These are phyloP conservation scores for Podila minutissima DNA, from an alignment of 192 early-diverging fungal species.

Conservation along the genomic window DNA sequence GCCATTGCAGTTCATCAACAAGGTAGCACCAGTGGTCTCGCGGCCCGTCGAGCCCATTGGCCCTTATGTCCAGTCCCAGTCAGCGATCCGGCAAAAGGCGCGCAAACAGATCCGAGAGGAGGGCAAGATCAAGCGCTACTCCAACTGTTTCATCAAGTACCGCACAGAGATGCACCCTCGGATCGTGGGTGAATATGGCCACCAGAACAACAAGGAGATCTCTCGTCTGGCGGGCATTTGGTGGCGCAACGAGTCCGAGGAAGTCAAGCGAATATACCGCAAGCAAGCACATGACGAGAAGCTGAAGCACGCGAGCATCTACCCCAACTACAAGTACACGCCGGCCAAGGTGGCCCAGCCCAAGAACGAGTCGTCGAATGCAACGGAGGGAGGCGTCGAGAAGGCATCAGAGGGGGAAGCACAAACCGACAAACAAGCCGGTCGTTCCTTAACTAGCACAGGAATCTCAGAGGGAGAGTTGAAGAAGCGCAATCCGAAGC, in stretches of 20 bases:
- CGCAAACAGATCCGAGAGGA: slow-evolving; percentile 23
- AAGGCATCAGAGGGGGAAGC: neutral
- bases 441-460: neutral
- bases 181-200: slow-evolving; percentile 54
- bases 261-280: slow-evolving; percentile 59
- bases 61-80: slow-evolving; percentile 13
- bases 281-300: slow-evolving; percentile 57
- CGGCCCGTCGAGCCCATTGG: neutral
- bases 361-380: neutral
- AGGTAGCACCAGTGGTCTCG: slow-evolving; percentile 8
- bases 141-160: slow-evolving; percentile 66
- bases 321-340: slow-evolving; percentile 57
- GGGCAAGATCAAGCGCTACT: slow-evolving; percentile 27
- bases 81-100: slow-evolving; percentile 29
- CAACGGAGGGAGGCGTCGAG: neutral
- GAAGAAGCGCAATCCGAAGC: neutral
- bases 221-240: slow-evolving; percentile 61
- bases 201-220: slow-evolving; percentile 64
- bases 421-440: neutral
- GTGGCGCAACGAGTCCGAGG: slow-evolving; percentile 60
- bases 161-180: slow-evolving; percentile 63
- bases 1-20: slow-evolving; percentile 34
- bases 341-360: slow-evolving; percentile 23
- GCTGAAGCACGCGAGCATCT: slow-evolving; percentile 52
- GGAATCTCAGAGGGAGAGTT: neutral